Conservation (phyloP, 257 asterid species). For the Leptodermis oblonga region DNA sequence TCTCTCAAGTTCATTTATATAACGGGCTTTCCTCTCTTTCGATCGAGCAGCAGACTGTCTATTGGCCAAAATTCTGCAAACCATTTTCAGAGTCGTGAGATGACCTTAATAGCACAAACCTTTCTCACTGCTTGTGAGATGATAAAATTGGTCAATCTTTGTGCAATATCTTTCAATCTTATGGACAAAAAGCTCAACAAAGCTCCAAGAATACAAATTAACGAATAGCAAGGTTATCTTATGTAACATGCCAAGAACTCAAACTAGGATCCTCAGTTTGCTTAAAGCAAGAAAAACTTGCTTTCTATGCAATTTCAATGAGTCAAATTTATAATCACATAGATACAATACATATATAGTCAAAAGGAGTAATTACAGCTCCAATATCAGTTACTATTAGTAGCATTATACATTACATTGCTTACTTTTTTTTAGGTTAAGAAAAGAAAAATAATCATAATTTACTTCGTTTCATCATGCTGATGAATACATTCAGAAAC, state of each 20-base stretch:
- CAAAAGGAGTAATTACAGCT: background rate
- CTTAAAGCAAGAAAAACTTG: background rate
- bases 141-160: background rate
- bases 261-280: background rate
- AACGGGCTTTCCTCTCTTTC: conserved; percentile 80
- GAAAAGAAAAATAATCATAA: no score
- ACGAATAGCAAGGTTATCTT: background rate
- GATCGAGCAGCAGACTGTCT: conserved; percentile 96
- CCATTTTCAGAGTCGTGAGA: conserved; percentile 2
- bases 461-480: background rate
- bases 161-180: background rate
- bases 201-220: background rate
- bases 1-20: conserved; percentile 85
- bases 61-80: conserved; percentile 79
- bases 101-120: background rate
- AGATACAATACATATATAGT: background rate
- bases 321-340: background rate
- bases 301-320: background rate
- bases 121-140: background rate
- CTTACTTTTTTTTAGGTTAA: no score
- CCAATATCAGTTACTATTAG: background rate
- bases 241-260: background rate
- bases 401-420: background rate
- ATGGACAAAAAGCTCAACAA: background rate
- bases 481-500: background rate